Conservation (phyloP, 1,139 yeast genomes). For the Geotrichum restrictum region DNA sequence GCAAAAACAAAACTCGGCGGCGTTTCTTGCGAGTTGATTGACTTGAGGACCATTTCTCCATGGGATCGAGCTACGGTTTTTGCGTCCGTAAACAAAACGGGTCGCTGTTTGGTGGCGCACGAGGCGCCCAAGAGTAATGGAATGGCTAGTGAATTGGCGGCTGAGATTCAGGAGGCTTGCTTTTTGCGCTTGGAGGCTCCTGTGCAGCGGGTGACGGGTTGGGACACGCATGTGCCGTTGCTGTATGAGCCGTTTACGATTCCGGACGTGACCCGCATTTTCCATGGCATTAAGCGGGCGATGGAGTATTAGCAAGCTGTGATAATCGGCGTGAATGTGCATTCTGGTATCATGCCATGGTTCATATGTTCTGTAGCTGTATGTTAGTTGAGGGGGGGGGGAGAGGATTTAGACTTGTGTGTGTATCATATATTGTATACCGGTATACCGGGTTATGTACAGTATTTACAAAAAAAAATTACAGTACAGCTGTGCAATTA, state of each 20-base stretch:
- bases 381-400: no score
- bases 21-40: slow-evolving; percentile 37
- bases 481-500: no score
- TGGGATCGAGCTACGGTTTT: slow-evolving; percentile 40
- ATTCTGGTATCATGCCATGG: no score
- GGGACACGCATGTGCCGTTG: slow-evolving; percentile 38
- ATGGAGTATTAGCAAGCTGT: slow-evolving; percentile 28
- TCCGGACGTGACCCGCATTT: slow-evolving; percentile 38
- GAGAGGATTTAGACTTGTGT: no score
- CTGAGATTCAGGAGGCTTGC: slow-evolving; percentile 37
- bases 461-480: no score
- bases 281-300: slow-evolving; percentile 35
- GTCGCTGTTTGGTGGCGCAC: slow-evolving; percentile 37
- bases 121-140: slow-evolving; percentile 38
- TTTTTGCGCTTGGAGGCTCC: slow-evolving; percentile 39
- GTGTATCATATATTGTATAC: no score
- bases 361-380: neutral
- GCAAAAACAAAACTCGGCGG: slow-evolving; percentile 35
- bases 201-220: slow-evolving; percentile 38
- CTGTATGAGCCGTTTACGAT: slow-evolving; percentile 36
- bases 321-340: no score
- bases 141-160: slow-evolving; percentile 38
- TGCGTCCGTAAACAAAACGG: slow-evolving; percentile 37
- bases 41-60: slow-evolving; percentile 38
- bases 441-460: no score